Percentiles rank a stretch among this genome's conserved stretches.
Conservation (phyloP, 768 basidiomycete species). For the Trametes gibbosa region DNA sequence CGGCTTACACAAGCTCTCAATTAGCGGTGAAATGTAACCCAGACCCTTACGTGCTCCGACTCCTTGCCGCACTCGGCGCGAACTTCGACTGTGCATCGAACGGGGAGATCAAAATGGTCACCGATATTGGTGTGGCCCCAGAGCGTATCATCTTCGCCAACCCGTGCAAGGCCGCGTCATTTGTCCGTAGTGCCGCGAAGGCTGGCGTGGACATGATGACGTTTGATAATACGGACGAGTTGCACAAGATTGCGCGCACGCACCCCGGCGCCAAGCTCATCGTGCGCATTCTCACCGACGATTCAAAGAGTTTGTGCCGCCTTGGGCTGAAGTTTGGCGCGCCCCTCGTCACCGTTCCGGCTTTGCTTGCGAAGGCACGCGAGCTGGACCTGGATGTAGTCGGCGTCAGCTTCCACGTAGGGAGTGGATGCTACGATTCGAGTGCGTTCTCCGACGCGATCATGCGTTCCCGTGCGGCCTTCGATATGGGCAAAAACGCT, state of each 20-base stretch:
- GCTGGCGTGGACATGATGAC: slow-evolving; percentile 90
- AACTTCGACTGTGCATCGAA: slow-evolving; percentile 99
- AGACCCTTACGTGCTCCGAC: slow-evolving; percentile 88
- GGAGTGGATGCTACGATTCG: slow-evolving; percentile 94
- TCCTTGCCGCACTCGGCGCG: slow-evolving; percentile 85
- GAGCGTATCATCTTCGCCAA: slow-evolving; percentile 95
- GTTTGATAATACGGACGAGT: slow-evolving; percentile 96
- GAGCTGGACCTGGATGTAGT: slow-evolving; percentile 82
- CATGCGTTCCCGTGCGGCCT: slow-evolving; percentile 74
- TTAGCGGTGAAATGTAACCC: slow-evolving; percentile 98
- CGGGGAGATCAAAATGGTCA: slow-evolving; percentile 82
- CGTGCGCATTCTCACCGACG: slow-evolving; percentile 96
- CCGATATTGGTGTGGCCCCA: slow-evolving; percentile 70
- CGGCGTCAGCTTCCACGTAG: slow-evolving; percentile 97
- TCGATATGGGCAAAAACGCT: slow-evolving; percentile 78
- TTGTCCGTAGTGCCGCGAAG: slow-evolving; percentile 81
- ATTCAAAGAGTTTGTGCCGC: slow-evolving; percentile 90
- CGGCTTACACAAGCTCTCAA: slow-evolving; percentile 21
- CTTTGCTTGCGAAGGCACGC: slow-evolving; percentile 73
- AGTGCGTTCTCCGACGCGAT: slow-evolving; percentile 88
- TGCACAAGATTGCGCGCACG: slow-evolving; percentile 84
- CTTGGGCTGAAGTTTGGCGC: slow-evolving; percentile 98
- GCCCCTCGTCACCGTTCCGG: slow-evolving; percentile 73
- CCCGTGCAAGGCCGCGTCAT: slow-evolving; percentile 96
- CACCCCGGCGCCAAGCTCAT: slow-evolving; percentile 85